Percentiles rank a stretch among this genome's conserved stretches.
These are phyloP conservation scores for Ustilago shanxiensis DNA, from an alignment of 1,284 basidiomycete genomes.

Conservation along the genomic window DNA sequence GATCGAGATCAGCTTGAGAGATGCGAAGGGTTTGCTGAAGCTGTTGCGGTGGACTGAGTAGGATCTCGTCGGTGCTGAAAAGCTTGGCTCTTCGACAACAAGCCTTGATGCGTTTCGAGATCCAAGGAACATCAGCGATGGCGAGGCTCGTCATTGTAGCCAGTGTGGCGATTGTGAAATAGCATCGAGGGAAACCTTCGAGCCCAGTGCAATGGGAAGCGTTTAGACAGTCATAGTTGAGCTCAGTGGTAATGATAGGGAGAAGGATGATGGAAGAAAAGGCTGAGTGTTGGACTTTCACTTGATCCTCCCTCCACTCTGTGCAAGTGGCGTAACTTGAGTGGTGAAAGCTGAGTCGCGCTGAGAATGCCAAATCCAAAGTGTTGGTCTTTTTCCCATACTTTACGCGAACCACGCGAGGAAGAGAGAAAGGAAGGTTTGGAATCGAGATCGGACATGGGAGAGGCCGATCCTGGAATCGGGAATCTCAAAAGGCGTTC, in stretches of 20 bases:
- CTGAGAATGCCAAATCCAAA: neutral
- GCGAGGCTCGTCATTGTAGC: conserved; percentile 32
- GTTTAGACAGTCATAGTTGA: too few relatives aligned
- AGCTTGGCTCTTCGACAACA: conserved; percentile 48
- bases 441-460: neutral
- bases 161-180: neutral
- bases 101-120: conserved; percentile 51
- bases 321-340: neutral
- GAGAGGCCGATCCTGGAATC: neutral
- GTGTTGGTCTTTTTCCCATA: conserved; percentile 17
- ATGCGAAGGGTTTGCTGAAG: conserved; percentile 35
- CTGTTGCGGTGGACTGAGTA: conserved; percentile 28
- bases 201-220: neutral
- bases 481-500: neutral
- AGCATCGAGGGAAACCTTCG: neutral
- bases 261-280: too few relatives aligned
- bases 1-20: conserved; percentile 16
- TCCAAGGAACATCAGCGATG: conserved; percentile 34
- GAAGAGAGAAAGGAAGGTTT: too few relatives aligned
- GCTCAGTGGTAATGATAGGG: too few relatives aligned
- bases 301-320: neutral
- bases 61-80: conserved; percentile 42
- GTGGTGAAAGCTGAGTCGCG: conserved; percentile 6
- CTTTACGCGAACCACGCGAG: conserved; percentile 5
- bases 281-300: too few relatives aligned